These are phyloP conservation scores for Ogataea parapolymorpha DNA, from an alignment of 805 yeast species.

Conservation along the genomic window DNA sequence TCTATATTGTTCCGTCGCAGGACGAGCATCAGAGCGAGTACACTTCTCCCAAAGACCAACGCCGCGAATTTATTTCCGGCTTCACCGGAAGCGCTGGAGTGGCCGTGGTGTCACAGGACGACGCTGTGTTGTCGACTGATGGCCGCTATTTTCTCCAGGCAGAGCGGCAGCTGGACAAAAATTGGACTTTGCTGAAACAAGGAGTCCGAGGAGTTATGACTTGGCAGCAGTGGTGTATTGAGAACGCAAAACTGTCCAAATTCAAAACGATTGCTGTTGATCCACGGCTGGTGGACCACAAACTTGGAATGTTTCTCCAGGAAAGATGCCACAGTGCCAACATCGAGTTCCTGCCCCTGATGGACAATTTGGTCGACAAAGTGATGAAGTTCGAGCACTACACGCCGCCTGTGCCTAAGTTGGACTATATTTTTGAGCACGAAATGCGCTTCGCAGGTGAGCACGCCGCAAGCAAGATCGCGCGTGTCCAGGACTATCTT, in stretches of 20 bases:
- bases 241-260: constrained; percentile 46
- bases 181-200: constrained; percentile 80
- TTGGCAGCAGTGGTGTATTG: constrained; percentile 79
- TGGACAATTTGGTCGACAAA: constrained; percentile 65
- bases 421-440: constrained; percentile 35
- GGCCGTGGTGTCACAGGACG: constrained; percentile 68
- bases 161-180: constrained; percentile 67
- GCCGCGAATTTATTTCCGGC: constrained; percentile 79
- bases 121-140: constrained; percentile 85
- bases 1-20: constrained; percentile 65
- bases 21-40: constrained; percentile 95
- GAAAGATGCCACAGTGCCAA: constrained; percentile 32
- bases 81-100: constrained; percentile 94
- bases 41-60: constrained; percentile 74
- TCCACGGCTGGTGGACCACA: constrained; percentile 64
- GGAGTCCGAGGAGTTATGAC: constrained; percentile 66
- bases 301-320: constrained; percentile 41
- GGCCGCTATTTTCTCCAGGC: constrained; percentile 96
- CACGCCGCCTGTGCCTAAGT: constrained; percentile 14
- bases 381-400: constrained; percentile 54
- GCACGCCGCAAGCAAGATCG: constrained; percentile 35
- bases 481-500: constrained; percentile 29
- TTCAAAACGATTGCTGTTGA: constrained; percentile 72
- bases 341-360: constrained; percentile 48
- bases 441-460: constrained; percentile 42